phyloP scores from a whole-genome alignment of 108 stramenopile species.

The Cyclostephanos invisitatus region DNA sequence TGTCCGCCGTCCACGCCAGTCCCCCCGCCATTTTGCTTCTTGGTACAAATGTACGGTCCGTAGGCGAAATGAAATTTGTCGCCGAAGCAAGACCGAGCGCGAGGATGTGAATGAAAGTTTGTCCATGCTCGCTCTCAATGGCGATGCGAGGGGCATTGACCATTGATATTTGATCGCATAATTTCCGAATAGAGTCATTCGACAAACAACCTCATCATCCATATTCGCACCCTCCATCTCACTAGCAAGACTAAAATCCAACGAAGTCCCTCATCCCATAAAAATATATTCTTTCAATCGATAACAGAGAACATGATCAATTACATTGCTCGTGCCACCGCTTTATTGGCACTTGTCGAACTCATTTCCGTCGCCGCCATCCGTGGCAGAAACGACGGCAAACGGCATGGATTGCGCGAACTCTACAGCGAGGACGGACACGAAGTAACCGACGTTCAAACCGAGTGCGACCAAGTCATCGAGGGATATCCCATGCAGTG shows the following conservation, averaged over 20 bases:
- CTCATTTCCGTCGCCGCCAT: background rate
- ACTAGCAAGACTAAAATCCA: too few relatives aligned
- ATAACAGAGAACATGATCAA: background rate
- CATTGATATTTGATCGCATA: too few relatives aligned
- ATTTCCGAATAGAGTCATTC: too few relatives aligned
- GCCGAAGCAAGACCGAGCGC: too few relatives aligned
- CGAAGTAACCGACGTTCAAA: background rate
- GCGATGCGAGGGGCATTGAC: background rate
- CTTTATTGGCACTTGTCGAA: background rate
- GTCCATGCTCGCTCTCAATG: background rate
- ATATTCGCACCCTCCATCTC: too few relatives aligned
- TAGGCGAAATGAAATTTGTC: too few relatives aligned
- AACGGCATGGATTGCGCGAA: background rate
- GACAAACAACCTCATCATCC: too few relatives aligned
- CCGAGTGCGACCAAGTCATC: background rate
- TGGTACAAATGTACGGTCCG: background rate
- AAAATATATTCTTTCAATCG: too few relatives aligned
- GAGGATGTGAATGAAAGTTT: too few relatives aligned
- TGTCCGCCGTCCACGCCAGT: too few relatives aligned
- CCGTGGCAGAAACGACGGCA: background rate
- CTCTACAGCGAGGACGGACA: conserved; percentile 5
- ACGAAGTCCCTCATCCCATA: too few relatives aligned
- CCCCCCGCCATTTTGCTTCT: background rate
- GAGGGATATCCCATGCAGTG: background rate
- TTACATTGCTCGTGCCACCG: background rate